Evolutionary conservation across 2,329 filamentous ascomycete species (phyloP).

Genomic region (Ampelomyces quisqualis): DNA sequence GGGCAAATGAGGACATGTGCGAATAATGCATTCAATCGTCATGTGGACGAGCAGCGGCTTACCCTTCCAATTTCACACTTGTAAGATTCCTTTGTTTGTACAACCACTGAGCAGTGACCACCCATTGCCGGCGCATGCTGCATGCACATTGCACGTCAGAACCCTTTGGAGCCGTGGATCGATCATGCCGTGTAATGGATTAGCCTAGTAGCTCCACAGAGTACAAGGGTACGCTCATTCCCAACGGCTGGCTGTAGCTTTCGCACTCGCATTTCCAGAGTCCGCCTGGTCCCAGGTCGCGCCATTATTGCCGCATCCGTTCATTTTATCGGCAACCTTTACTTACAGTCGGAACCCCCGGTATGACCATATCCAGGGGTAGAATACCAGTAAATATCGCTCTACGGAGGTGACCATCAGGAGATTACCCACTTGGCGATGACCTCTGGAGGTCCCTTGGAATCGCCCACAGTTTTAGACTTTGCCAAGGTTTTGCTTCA

Average conservation of each 20-base stretch:
- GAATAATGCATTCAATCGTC: constrained; percentile 4
- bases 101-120: too few species aligned
- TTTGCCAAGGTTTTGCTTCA: too few species aligned
- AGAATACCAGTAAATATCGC: too few species aligned
- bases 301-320: constrained; percentile 10
- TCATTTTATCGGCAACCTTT: constrained; percentile 2
- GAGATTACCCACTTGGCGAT: too few species aligned
- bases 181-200: constrained; percentile 28
- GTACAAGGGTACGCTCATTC: constrained; percentile 5
- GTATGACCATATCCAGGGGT: too few species aligned
- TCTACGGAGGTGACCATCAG: too few species aligned
- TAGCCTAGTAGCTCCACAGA: constrained; percentile 15
- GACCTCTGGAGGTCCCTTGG: too few species aligned
- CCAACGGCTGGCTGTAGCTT: constrained; percentile 5
- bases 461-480: too few species aligned
- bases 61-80: constrained; percentile 4
- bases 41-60: not conserved
- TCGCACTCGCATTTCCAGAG: constrained; percentile 1
- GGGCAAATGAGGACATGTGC: not conserved
- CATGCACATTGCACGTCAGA: constrained; percentile 30
- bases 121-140: not conserved
- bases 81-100: constrained; percentile 14
- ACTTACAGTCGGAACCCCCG: too few species aligned
- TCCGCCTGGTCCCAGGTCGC: constrained; percentile 13
- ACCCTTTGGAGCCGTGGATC: constrained; percentile 23